Evolutionary conservation across 345 rosid species (phyloP), one percentile per base, ranked within the genome.

Genomic region (Crucihimalaya himalaica): DNA sequence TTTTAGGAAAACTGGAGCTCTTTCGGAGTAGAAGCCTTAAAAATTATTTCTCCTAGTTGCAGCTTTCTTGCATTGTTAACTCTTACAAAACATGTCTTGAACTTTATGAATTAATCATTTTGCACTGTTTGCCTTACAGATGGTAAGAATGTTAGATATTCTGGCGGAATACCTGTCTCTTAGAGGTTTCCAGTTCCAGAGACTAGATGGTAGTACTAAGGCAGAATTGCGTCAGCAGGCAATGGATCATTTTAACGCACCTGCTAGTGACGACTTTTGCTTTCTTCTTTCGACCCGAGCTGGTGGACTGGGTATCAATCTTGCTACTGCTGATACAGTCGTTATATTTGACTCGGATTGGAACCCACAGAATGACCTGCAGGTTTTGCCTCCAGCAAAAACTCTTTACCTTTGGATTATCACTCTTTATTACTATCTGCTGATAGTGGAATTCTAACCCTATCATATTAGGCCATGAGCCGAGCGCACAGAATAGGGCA

Each of bases 401-500:
- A 4, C 27, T 29, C 18, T 53, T 23, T 55, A 29, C 55, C 32
- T 64, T 53, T 62, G 54, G 55, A 23, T 63, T 75, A 9, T 74
- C 25, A 11, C 61, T 50, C 10, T 14, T 50, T 47, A 54, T 58
- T 45, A 56, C 53, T n/a, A 42, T 32, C 19, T 32, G 72, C 48
- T 70, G 37, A 68, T 66, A 46, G 16, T 35, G 29, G 20, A 54
- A 55, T 77, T 28, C 45, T 57, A 35, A 43, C 71, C 16, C 39
- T 34, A 45, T 63, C 83, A 52, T 78, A 57, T 74, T 82, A 96
- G 99, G 99, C 99, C 60, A 92, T 96, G 98, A 96, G 99, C 71
- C 92, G 98, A 87, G 99, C 99, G 73, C 99, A 96, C 76, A 87
- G 99, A 84, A 96, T 96, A 79, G 99, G 99, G 74, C 99, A 96